Percentiles rank a stretch among this genome's conserved stretches.
Conservation (phyloP, 768 basidiomycete species). For the Termitomyces sp. region DNA sequence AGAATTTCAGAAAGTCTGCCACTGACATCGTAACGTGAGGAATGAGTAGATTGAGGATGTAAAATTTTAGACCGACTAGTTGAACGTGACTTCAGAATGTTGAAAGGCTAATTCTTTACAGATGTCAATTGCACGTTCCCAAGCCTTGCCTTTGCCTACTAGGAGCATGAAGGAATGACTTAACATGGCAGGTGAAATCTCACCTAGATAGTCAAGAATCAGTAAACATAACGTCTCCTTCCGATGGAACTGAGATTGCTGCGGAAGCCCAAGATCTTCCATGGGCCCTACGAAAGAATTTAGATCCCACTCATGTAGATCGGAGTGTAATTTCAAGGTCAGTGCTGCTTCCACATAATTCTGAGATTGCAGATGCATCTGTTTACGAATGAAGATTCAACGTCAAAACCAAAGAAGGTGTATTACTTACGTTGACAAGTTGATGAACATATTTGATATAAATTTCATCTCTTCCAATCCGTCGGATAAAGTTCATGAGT, state of each 20-base stretch:
- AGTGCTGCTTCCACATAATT: conserved; percentile 92
- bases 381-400: conserved; percentile 14
- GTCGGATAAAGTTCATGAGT: conserved; percentile 90
- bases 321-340: conserved; percentile 90
- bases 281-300: conserved; percentile 78
- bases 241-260: conserved; percentile 90
- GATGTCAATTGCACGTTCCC: conserved; percentile 90
- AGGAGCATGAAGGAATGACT: background rate
- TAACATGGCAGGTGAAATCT: conserved; percentile 1
- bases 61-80: conserved; percentile 55
- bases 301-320: conserved; percentile 88
- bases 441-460: conserved; percentile 97
- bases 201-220: conserved; percentile 91
- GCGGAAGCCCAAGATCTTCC: conserved; percentile 85
- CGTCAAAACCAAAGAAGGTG: conserved; percentile 3
- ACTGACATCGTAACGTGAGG: conserved; percentile 28
- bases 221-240: conserved; percentile 90
- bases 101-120: conserved; percentile 89
- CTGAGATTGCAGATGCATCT: conserved; percentile 87
- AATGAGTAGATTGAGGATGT: background rate
- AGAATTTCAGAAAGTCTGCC: conserved; percentile 80
- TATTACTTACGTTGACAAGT: conserved; percentile 69
- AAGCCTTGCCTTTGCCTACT: conserved; percentile 92
- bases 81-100: conserved; percentile 85
- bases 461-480: conserved; percentile 88